Base-by-base conservation (phyloP, 225 moss, liverwort and hornwort species). In the Lunularia cruciata region DNA sequence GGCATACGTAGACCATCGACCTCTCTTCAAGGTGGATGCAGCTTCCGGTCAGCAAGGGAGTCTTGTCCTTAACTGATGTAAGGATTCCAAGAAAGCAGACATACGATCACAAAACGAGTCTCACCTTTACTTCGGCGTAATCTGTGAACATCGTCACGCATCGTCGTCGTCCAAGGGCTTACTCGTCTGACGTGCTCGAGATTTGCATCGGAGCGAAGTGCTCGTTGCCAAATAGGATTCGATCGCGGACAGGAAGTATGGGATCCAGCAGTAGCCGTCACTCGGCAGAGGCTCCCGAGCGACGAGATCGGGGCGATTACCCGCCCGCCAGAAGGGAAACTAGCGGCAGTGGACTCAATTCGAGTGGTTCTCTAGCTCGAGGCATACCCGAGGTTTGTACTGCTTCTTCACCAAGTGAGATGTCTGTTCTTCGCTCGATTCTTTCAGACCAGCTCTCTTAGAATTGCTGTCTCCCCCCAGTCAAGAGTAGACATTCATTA, bases 261-360 rank as follows among this genome's bases (percentile, higher is more conserved):
- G 81, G 81, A 70, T 81, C 81, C 8, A 81, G 77, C 65, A 81
- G 58, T 60, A 81, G 81, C 57, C 73, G 81, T 72, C 77, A 81
- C 55, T 73, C 53, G 20, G 37, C 65, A 16, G 67, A 73, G 38
- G 55, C 6, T 46, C 3, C 73, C n/a, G 76, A 75, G 46, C 68
- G 81, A 63, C 73, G 81, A 57, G 81, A 74, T 70, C 81, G 70
- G 28, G 69, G 69, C 36, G 69, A 74, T 20, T 70, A 81, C 38
- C 66, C 77, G 15, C 34, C 46, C 26, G 73, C 73, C 53, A 73
- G 73, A 61, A 73, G 81, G 22, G 70, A 74, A 28, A 47, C 33
- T 27, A 67, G 76, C 15, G 68, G 38, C 15, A 57, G 69, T 35
- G 73, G 68, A 47, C 32, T 47, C 19, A 65, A 71, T 65, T 66